Evolutionary conservation across 2,329 filamentous ascomycete genomes (phyloP).

Genomic region (Nigrograna mackinnonii): DNA sequence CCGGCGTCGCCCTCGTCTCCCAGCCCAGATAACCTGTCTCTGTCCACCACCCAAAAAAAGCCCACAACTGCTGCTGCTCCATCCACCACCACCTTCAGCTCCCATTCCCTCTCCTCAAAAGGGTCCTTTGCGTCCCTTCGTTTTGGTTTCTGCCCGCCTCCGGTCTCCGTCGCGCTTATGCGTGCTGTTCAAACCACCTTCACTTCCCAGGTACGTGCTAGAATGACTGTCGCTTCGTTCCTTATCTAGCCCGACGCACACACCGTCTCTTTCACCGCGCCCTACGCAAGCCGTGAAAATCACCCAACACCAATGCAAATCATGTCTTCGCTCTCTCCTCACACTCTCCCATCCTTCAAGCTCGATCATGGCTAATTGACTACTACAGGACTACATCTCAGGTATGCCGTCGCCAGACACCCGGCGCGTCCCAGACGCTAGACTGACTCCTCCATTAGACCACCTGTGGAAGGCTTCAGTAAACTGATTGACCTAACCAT

Average conservation of each 20-base stretch:
- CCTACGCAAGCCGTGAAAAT: neutral
- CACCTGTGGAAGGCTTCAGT: constrained; percentile 71
- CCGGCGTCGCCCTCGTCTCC: neutral
- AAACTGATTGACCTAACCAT: constrained; percentile 53
- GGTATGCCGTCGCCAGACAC: constrained; percentile 44
- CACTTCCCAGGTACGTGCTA: constrained; percentile 55
- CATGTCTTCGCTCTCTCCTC: neutral
- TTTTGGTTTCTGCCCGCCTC: constrained; percentile 27
- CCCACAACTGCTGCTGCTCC: constrained; percentile 2
- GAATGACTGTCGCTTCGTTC: constrained; percentile 14
- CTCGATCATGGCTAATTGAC: constrained; percentile 38
- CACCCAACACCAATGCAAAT: neutral
- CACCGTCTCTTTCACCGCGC: constrained; percentile 13
- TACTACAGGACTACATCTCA: constrained; percentile 65
- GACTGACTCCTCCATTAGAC: constrained; percentile 48
- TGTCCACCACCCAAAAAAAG: neutral
- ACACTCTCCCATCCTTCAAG: constrained; percentile 4
- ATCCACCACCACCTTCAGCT: constrained; percentile 10
- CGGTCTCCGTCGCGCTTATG: constrained; percentile 45
- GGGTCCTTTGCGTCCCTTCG: constrained; percentile 25
- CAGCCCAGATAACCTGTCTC: neutral
- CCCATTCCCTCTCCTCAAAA: constrained; percentile 8
- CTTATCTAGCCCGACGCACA: constrained; percentile 28
- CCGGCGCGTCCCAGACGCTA: constrained; percentile 15
- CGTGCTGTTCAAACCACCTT: constrained; percentile 55